Conservation (phyloP, 2,329 filamentous ascomycete genomes). For the Scedosporium apiospermum region DNA sequence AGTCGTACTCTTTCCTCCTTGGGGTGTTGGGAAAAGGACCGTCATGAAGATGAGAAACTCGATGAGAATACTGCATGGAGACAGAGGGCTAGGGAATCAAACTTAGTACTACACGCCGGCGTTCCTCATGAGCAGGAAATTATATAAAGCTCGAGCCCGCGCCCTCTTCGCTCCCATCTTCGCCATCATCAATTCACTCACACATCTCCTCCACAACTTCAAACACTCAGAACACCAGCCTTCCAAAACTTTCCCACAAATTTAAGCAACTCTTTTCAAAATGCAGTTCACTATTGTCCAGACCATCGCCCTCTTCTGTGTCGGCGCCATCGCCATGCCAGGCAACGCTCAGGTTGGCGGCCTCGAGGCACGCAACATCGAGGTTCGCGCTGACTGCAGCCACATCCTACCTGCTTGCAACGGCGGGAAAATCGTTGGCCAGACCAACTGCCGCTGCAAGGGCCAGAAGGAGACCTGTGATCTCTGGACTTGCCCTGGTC, state of each 20-base stretch:
- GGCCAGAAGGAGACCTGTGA: constrained; percentile 13
- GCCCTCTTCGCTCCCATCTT: not conserved
- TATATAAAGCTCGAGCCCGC: not conserved
- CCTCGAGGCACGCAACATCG: constrained; percentile 4
- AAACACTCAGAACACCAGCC: not conserved
- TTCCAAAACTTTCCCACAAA: not conserved
- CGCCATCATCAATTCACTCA: not conserved
- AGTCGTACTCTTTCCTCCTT: not conserved
- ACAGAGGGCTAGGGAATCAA: not conserved
- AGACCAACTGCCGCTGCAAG: constrained; percentile 16
- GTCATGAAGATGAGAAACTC: not conserved
- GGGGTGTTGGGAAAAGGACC: not conserved
- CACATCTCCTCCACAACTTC: not conserved
- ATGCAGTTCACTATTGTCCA: constrained; percentile 10
- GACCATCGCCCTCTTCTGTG: constrained; percentile 10
- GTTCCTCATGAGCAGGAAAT: not conserved
- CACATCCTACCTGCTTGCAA: constrained; percentile 13
- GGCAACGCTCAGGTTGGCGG: not conserved
- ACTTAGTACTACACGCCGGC: not conserved
- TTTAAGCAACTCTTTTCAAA: constrained; percentile 1
- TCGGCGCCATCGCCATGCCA: constrained; percentile 11
- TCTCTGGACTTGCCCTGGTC: constrained; percentile 13
- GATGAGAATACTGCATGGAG: not conserved
- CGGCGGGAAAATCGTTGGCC: constrained; percentile 12
- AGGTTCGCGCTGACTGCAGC: constrained; percentile 9